These are phyloP conservation scores for Lactifluus echinatus DNA, from an alignment of 768 basidiomycete genomes.

Conservation along the genomic window DNA sequence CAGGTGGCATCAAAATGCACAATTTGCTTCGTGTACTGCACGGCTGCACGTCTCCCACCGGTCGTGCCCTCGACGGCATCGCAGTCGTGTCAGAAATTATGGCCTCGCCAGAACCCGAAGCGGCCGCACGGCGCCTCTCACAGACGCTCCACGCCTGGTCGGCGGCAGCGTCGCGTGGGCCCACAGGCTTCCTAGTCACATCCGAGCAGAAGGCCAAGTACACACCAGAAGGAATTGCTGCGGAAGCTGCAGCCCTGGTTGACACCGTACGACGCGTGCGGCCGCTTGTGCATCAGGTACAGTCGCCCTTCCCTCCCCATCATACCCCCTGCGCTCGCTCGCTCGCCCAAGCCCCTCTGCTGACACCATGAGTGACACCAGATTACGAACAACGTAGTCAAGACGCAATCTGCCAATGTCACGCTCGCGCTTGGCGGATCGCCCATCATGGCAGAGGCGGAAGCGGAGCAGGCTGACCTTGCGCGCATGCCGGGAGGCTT, in stretches of 20 bases:
- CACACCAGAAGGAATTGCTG: conserved; percentile 32
- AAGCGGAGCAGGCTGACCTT: conserved; percentile 76
- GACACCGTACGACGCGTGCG: conserved; percentile 38
- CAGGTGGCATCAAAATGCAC: conserved; percentile 79
- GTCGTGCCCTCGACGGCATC: conserved; percentile 63
- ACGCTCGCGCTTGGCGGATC: conserved; percentile 83
- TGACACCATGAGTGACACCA: conserved; percentile 24
- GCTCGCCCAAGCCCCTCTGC: neutral
- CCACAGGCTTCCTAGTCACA: conserved; percentile 20
- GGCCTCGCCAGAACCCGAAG: conserved; percentile 46
- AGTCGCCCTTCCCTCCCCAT: neutral
- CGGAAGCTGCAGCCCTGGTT: conserved; percentile 43
- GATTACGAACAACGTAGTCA: conserved; percentile 88
- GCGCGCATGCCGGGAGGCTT: conserved; percentile 55
- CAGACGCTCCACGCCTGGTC: conserved; percentile 39
- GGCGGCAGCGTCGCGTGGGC: conserved; percentile 11
- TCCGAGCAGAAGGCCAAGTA: conserved; percentile 14
- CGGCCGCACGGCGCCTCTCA: conserved; percentile 40
- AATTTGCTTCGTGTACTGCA: conserved; percentile 73
- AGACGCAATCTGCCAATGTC: conserved; percentile 83
- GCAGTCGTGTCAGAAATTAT: conserved; percentile 88
- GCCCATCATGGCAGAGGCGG: conserved; percentile 89
- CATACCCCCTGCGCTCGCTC: no score
- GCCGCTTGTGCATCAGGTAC: conserved; percentile 79
- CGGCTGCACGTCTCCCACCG: conserved; percentile 51